Evolutionary conservation across 2,329 filamentous ascomycete species (phyloP).

Genomic region (Talaromyces sp.): DNA sequence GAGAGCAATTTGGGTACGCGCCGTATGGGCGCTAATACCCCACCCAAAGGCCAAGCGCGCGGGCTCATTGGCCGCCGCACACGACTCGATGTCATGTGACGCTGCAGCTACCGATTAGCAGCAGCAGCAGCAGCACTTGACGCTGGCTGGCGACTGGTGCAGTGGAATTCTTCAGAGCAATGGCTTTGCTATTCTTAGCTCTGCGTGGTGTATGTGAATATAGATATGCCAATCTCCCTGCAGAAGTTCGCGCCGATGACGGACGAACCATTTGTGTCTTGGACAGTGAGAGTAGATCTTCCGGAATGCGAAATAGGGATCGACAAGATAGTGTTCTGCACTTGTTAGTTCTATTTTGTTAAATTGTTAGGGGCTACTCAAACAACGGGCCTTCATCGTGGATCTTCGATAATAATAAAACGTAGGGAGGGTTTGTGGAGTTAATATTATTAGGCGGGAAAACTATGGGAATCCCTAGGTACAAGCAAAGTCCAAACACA

Average conservation of each 20-base stretch:
- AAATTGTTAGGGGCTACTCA: not conserved
- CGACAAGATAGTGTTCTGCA: not conserved
- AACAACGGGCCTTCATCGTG: not conserved
- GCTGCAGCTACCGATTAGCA: not conserved
- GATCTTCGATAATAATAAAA: too few species aligned
- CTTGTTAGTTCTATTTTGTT: too few species aligned
- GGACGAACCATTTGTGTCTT: not conserved
- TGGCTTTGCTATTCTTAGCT: not conserved
- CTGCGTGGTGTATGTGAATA: not conserved
- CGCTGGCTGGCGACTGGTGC: not conserved
- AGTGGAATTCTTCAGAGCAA: not conserved
- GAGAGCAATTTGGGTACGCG: conserved; percentile 2
- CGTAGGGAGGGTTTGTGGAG: not conserved
- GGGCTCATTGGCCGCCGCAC: not conserved
- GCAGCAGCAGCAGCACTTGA: not conserved
- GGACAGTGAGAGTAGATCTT: not conserved
- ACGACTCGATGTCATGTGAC: not conserved
- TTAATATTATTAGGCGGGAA: not conserved
- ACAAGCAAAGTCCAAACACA: not conserved
- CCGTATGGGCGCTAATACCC: conserved; percentile 3
- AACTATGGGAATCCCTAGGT: not conserved
- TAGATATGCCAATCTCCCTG: not conserved
- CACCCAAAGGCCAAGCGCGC: not conserved
- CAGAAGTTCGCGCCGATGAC: not conserved
- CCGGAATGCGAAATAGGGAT: not conserved